Evolutionary conservation across 225 moss, liverwort and hornwort genomes (phyloP).

Genomic region (Sphagnum tenellum): DNA sequence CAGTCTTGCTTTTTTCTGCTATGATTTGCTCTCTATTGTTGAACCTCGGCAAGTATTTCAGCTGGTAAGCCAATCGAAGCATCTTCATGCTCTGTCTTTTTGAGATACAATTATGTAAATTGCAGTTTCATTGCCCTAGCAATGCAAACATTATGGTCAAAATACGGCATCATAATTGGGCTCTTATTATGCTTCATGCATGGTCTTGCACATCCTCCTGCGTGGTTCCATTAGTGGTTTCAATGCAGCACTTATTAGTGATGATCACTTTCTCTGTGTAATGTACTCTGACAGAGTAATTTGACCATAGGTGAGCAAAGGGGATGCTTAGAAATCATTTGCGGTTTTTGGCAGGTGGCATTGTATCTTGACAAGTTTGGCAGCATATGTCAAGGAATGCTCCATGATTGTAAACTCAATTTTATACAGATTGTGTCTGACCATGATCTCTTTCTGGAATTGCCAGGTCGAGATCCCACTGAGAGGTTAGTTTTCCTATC

Average conservation of each 20-base stretch:
- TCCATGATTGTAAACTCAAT: conserved; percentile 94
- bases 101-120: too few relatives aligned
- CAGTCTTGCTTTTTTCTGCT: conserved; percentile 93
- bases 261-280: not conserved
- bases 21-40: conserved; percentile 80
- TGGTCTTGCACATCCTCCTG: not conserved
- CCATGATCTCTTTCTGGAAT: conserved; percentile 95
- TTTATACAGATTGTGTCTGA: conserved; percentile 89
- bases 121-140: too few relatives aligned
- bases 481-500: conserved; percentile 45
- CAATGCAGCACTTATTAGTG: too few relatives aligned
- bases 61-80: conserved; percentile 39
- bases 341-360: conserved; percentile 42
- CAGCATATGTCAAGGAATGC: conserved; percentile 75
- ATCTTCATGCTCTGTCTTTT: too few relatives aligned
- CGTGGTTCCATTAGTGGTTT: not conserved
- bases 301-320: too few relatives aligned
- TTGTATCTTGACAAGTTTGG: conserved; percentile 89
- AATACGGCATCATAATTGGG: not conserved
- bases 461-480: conserved; percentile 95
- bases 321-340: too few relatives aligned
- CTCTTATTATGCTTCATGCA: not conserved
- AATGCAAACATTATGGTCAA: too few relatives aligned
- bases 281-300: too few relatives aligned
- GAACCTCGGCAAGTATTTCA: conserved; percentile 98